Evolutionary conservation across 2,329 filamentous ascomycete species (phyloP), one percentile per base, ranked within the genome.

Genomic region (Aspergillus sp.): DNA sequence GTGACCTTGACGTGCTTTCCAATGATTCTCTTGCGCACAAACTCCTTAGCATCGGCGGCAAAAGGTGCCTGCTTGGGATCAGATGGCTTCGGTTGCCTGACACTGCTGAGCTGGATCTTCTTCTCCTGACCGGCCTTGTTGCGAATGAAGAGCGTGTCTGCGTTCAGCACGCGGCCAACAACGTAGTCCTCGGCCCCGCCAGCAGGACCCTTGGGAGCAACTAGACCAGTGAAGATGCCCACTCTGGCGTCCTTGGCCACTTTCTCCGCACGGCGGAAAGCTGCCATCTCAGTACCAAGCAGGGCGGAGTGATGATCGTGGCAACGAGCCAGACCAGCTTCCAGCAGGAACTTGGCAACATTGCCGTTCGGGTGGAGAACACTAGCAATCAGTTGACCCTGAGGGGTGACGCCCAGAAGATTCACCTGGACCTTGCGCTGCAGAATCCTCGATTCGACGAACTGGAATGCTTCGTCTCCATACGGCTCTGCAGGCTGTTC

Each of bases 281-380:
- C 77, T 44, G 89, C 88, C 95, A 99, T 99, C 70, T 94, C 91
- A 53, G 86, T 81, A 48, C 95, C 95, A 10, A 99, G 85, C 80
- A 97, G 83, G 41, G 92, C 96, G 0, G 94, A 96, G 80, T 99
- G 95, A 78, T 95, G 93, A 77, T 99, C 95, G 65, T 93, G 92
- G 81, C 94, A 98, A 71, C 92, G 86, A 42, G 94, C 95, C 58
- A 98, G 83, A 69, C 95, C 95, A 56, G 92, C 91, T 70, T 94
- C 88, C 48, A 99, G 86, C 47, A 99, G 78, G 76, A 96, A 96
- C 66, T 91, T 91, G 64, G 93, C 92, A 75, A 99, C 96, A 77
- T 92, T 96, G 64, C 95, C 95, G 62, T 89, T 87, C 27, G 93
- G 93, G 79, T 99, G 95, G 66, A 93, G 84, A 47, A 99, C 84